These are phyloP conservation scores for Rhododendron griersonianum DNA, from an alignment of 148 eudicot genomes.

Conservation along the genomic window DNA sequence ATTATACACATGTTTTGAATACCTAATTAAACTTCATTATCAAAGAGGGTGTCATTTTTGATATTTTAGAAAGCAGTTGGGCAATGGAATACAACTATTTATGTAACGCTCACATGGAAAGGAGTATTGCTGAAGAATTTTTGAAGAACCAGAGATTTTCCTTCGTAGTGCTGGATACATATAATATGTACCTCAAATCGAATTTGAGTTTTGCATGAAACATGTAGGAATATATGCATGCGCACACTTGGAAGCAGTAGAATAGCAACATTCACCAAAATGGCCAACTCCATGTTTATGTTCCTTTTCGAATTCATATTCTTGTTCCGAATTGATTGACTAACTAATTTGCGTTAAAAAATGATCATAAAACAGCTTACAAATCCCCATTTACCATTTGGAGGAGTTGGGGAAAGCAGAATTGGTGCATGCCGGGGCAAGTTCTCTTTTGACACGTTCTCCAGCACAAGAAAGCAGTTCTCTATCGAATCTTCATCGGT, in stretches of 20 bases:
- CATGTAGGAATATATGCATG: neutral
- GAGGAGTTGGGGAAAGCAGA: conserved; percentile 91
- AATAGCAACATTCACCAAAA: neutral
- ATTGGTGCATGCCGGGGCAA: conserved; percentile 83
- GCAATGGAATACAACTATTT: neutral
- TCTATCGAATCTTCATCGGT: conserved; percentile 45
- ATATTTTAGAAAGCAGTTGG: neutral
- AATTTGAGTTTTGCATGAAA: neutral
- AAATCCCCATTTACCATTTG: conserved; percentile 61
- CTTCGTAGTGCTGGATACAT: neutral
- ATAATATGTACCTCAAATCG: neutral
- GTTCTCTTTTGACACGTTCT: conserved; percentile 75
- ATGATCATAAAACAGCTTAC: conserved; percentile 37
- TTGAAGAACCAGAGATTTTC: neutral
- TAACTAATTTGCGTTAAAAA: neutral
- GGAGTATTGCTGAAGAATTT: neutral
- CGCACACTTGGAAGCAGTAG: neutral
- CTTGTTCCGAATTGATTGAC: neutral
- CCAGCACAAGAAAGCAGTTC: conserved; percentile 76
- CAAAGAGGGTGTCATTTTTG: neutral
- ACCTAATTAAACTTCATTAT: neutral
- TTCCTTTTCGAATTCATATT: neutral
- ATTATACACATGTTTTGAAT: neutral
- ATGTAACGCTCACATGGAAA: neutral
- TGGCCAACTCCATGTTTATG: neutral